Evolutionary conservation across 495 filamentous ascomycete species (phyloP).

Genomic region (Staphylotrichum tortipilum): DNA sequence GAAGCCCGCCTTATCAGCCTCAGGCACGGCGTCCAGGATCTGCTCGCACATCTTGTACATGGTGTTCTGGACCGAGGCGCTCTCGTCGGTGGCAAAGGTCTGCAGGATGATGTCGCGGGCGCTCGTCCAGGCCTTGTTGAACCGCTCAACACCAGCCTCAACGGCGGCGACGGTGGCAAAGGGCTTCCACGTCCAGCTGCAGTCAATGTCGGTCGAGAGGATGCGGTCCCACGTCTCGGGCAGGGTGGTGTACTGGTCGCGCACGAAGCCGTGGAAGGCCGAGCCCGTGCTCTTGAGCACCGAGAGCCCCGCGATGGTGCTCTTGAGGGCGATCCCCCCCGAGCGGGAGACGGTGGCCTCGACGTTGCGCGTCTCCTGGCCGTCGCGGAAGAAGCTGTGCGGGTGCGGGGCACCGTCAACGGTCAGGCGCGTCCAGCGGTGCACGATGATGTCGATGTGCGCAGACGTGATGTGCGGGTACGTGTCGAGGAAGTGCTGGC

Average conservation of each 20-base stretch:
- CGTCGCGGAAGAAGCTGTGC: slow-evolving; percentile 90
- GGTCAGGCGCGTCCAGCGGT: slow-evolving; percentile 86
- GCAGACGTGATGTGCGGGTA: slow-evolving; percentile 82
- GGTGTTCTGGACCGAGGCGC: slow-evolving; percentile 87
- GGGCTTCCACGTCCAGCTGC: slow-evolving; percentile 72
- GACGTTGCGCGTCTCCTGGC: slow-evolving; percentile 75
- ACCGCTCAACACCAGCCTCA: slow-evolving; percentile 50
- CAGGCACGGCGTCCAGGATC: slow-evolving; percentile 68
- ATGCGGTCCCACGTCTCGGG: slow-evolving; percentile 90
- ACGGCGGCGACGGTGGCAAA: slow-evolving; percentile 64
- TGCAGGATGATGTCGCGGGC: slow-evolving; percentile 77
- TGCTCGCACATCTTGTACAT: slow-evolving; percentile 97
- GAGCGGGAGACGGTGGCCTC: slow-evolving; percentile 48
- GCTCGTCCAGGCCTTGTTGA: slow-evolving; percentile 67
- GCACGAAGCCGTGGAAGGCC: slow-evolving; percentile 87
- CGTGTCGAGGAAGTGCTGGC: slow-evolving; percentile 75
- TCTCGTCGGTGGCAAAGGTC: slow-evolving; percentile 86
- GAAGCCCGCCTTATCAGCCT: slow-evolving; percentile 68
- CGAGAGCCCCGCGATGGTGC: slow-evolving; percentile 63
- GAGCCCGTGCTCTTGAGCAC: slow-evolving; percentile 98
- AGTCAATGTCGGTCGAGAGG: slow-evolving; percentile 83
- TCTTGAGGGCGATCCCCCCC: slow-evolving; percentile 59
- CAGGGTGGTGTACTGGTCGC: slow-evolving; percentile 87
- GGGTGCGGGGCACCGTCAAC: slow-evolving; percentile 87
- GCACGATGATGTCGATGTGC: slow-evolving; percentile 69